phyloP scores from a whole-genome alignment of 768 basidiomycete genomes.

The Xerocomus potaroensis region DNA sequence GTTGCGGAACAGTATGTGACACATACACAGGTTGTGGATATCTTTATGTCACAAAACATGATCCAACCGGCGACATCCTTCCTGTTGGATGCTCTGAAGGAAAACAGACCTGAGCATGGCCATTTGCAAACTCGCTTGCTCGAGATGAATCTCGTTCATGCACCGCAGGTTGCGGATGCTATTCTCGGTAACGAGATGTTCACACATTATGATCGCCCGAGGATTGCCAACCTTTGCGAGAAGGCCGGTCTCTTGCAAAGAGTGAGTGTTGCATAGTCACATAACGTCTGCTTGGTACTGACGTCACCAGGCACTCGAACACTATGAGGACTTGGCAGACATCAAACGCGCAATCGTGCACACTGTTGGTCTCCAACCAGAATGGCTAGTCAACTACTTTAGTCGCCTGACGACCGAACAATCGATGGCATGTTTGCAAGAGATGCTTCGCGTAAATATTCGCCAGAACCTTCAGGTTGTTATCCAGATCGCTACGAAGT shows the following conservation, averaged over 20 bases:
- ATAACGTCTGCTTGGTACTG: constrained; percentile 1
- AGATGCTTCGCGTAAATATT: constrained; percentile 96
- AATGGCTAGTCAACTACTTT: constrained; percentile 99
- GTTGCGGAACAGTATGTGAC: not conserved
- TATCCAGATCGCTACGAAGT: constrained; percentile 97
- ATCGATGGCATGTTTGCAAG: constrained; percentile 92
- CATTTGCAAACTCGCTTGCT: constrained; percentile 93
- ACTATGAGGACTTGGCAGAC: constrained; percentile 96
- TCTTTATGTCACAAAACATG: constrained; percentile 99
- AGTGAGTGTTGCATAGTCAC: constrained; percentile 41
- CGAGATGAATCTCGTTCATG: constrained; percentile 97
- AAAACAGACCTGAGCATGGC: constrained; percentile 96
- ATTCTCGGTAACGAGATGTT: constrained; percentile 99
- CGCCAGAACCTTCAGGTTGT: constrained; percentile 96
- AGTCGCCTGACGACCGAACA: constrained; percentile 96
- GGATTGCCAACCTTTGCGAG: constrained; percentile 97
- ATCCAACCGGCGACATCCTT: constrained; percentile 99
- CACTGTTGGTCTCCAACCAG: constrained; percentile 75
- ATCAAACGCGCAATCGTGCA: constrained; percentile 99
- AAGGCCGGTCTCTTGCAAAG: constrained; percentile 95
- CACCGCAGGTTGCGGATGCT: constrained; percentile 98
- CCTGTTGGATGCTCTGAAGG: constrained; percentile 95
- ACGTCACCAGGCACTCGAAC: constrained; percentile 83
- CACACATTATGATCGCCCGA: constrained; percentile 89
- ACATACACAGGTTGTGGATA: constrained; percentile 78